Base-by-base conservation (phyloP, 2,329 filamentous ascomycete genomes). In the Botrytis elliptica region DNA sequence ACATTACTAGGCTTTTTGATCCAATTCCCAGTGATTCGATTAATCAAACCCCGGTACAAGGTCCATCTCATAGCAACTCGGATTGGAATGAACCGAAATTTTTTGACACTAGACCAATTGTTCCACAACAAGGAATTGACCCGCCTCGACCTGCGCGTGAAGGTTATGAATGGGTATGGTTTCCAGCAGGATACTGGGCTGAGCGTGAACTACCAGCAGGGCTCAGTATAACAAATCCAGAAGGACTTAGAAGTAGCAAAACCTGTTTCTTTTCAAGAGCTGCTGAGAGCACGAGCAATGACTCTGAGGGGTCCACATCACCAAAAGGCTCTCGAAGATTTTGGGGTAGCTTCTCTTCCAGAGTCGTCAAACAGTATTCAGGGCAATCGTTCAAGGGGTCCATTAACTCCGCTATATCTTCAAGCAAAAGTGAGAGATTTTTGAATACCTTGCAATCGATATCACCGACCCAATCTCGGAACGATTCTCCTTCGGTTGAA, bases 81-180 rank as follows among this genome's bases (percentile, higher is more conserved):
- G 75, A 79, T 44, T 78, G 77, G 77, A 77, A 74, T 33, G 74
- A 74, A 9, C 74, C 73, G 25, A 73, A 63, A 25, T 63, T 38
- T n/a, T 44, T 65, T 3, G 62, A 72, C 44, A 60, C 69, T 16
- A 73, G 66, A 68, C 52, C 63, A 59, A 12, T 38, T 49, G 55
- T 49, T 25, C n/a, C 73, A 66, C 25, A 70, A 73, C 64, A 68
- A 29, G 67, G 74, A 10, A 73, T 73, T 69, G 87, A 90, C 73
- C 88, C 88, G 4, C 88, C 88, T 38, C 85, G 88, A 3, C 84
- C 86, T n/a, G 82, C 88, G 71, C 85, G 81, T 67, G 84, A 86
- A 63, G 88, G 88, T 59, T 84, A 81, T 77, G 88, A 90, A 82
- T 90, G 87, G 88, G 88, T 90, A 38, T 90, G 88, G 88, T 89